Base-by-base conservation (phyloP, 2,329 filamentous ascomycete genomes). In the Fusarium zealandicum region DNA sequence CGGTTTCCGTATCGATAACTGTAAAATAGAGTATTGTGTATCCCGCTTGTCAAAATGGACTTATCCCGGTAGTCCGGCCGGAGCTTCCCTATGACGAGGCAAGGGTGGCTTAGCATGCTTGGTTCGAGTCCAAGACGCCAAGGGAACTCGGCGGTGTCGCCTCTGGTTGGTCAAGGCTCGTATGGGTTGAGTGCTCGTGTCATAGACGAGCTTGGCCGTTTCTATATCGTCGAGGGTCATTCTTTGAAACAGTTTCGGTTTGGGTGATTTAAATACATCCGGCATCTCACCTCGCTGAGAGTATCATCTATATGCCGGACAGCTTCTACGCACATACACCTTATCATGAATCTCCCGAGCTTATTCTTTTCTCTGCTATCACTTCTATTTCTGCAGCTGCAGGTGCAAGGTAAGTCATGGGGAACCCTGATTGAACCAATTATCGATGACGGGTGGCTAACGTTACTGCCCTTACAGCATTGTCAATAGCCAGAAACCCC, bases 91-190 rank as follows among this genome's bases (percentile, higher is more conserved):
- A 43, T 57, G 41, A 61, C 58, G 57, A 58, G 20, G 14, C 50
- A 20, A 16, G 35, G 45, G 58, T 61, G 57, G 57, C 58, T 61
- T 27, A 61, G 57, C 57, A 42, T 13, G 38, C 53, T 47, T 61
- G 57, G 43, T 49, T 25, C 39, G 41, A 40, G 35, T 27, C 37
- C 38, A 18, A 7, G 14, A 41, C 30, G 60, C 45, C 9, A 59
- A 43, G 58, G 9, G 22, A 25, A 8, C 6, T 25, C 22, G 22
- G 22, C 36, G 41, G 11, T 28, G 40, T 36, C 25, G 57, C 8
- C 28, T 13, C 48, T 61, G 57, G 35, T 18, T 33, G 41, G 16
- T 12, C 31, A 22, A 47, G 38, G 33, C 25, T 20, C 44, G 22
- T 30, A 25, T 5, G 22, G 6, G 6, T 25, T 25, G 22, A 25